Evolutionary conservation across 1,284 basidiomycete species (phyloP).

Genomic region (Microbotryum silenes-acaulis): DNA sequence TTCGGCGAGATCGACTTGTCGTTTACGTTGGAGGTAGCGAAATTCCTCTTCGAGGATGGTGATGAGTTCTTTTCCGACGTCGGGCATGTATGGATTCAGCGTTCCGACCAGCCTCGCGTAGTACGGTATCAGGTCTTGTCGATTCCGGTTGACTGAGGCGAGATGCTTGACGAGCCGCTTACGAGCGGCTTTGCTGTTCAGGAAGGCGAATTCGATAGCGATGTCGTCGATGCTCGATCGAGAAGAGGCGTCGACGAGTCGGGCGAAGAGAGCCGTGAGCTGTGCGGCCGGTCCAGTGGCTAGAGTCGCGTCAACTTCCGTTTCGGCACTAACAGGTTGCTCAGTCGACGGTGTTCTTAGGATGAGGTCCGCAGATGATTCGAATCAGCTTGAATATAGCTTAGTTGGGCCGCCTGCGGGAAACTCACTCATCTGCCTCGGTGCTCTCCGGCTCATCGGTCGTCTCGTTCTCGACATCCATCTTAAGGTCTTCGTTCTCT

Average conservation of each 20-base stretch:
- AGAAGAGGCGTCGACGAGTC: slow-evolving; percentile 87
- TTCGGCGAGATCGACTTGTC: slow-evolving; percentile 79
- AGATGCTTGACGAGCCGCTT: slow-evolving; percentile 83
- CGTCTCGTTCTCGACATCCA: slow-evolving; percentile 29
- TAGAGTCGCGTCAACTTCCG: slow-evolving; percentile 37
- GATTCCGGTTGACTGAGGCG: slow-evolving; percentile 72
- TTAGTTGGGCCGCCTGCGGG: not conserved
- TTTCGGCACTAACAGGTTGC: not conserved
- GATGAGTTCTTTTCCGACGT: slow-evolving; percentile 75
- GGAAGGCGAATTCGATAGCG: slow-evolving; percentile 88
- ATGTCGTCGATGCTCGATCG: slow-evolving; percentile 86
- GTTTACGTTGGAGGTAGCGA: slow-evolving; percentile 89
- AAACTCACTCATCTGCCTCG: not conserved
- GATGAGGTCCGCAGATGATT: no score
- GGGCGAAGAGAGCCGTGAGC: slow-evolving; percentile 81
- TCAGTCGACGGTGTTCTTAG: not conserved
- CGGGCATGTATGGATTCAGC: slow-evolving; percentile 85
- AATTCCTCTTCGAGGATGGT: slow-evolving; percentile 87
- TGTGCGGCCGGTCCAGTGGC: slow-evolving; percentile 80
- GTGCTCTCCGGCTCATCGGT: slow-evolving; percentile 17
- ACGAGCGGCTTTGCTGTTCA: slow-evolving; percentile 91
- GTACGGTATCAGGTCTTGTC: slow-evolving; percentile 85
- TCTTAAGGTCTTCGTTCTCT: slow-evolving; percentile 19
- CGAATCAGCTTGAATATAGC: no score
- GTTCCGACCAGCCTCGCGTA: slow-evolving; percentile 86